Base-by-base conservation (phyloP, 2,329 filamentous ascomycete genomes). In the Nigrograna mackinnonii region DNA sequence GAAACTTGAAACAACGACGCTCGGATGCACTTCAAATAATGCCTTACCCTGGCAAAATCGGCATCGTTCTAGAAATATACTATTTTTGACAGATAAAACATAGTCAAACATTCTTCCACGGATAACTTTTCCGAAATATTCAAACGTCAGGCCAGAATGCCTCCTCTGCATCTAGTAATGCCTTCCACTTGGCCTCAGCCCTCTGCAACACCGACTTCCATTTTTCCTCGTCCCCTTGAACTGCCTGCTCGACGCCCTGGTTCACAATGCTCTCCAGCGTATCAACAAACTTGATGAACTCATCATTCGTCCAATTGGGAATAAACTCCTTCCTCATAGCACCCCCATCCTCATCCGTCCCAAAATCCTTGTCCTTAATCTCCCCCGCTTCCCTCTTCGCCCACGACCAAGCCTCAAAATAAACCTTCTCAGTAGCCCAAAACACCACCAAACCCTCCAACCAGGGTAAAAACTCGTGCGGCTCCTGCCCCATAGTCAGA, bases 311-410 rank as follows among this genome's bases (percentile, higher is more conserved):
- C 85, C 84, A 88, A 55, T 87, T 87, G 0, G 79, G 79, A 43
- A 88, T 87, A 49, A 88, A 85, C 57, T 80, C 78, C 37, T 72
- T 73, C 43, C 84, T 72, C 62, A 87, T 64, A 4, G 83, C 84
- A 0, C 85, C 84, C 0, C 83, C 83, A 59, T 87, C 85, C 1
- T 71, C 71, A 57, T 86, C 84, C n/a, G 62, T 56, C n/a, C 50
- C 42, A 35, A 49, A 30, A 35, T 36, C 28, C 1, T 22, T 39
- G n/a, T 20, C 19, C 2, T 22, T 22, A 2, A 17, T 40, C 4
- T 39, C 44, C 18, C 49, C 55, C 19, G 52, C 55, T 20, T 59
- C 44, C 6, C 44, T 49, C 14, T 56, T 57, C 28, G 64, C 62
- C 62, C 62, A 66, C 6, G 46, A 52, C 62, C 62, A 67, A 5